Evolutionary conservation across 1,284 basidiomycete species (phyloP).

Genomic region (Ganoderma boninense): DNA sequence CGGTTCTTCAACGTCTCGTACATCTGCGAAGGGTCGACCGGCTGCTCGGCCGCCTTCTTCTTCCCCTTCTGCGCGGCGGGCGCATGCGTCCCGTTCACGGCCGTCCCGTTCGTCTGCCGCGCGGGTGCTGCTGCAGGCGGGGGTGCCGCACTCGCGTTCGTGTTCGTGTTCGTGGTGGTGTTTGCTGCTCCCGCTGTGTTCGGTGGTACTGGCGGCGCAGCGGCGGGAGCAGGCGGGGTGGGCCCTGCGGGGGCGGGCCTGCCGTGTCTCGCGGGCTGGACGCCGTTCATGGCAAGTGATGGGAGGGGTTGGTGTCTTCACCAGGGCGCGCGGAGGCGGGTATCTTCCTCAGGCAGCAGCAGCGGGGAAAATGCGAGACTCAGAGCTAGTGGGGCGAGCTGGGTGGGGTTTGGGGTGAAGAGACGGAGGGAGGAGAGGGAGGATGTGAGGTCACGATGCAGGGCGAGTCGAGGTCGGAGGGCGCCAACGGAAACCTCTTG

Average conservation of each 20-base stretch:
- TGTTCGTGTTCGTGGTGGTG: conserved; percentile 17
- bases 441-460: conserved; percentile 7
- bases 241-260: conserved; percentile 62
- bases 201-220: conserved; percentile 56
- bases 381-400: conserved; percentile 3
- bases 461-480: conserved; percentile 14
- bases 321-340: conserved; percentile 13
- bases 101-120: conserved; percentile 40
- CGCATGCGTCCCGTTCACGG: conserved; percentile 43
- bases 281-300: conserved; percentile 50
- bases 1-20: conserved; percentile 86
- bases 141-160: conserved; percentile 17
- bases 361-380: conserved; percentile 21
- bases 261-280: conserved; percentile 42
- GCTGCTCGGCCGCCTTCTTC: conserved; percentile 74
- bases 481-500: neutral
- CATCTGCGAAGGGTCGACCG: conserved; percentile 82
- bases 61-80: conserved; percentile 51
- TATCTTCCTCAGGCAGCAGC: conserved; percentile 20
- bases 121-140: conserved; percentile 25
- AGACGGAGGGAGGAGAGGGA: conserved; percentile 6
- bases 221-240: conserved; percentile 62
- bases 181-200: conserved; percentile 17
- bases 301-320: conserved; percentile 2
- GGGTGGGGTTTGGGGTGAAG: conserved; percentile 15